Conservation (phyloP, 345 rosid genomes). For the Pseudoturritis turrita region DNA sequence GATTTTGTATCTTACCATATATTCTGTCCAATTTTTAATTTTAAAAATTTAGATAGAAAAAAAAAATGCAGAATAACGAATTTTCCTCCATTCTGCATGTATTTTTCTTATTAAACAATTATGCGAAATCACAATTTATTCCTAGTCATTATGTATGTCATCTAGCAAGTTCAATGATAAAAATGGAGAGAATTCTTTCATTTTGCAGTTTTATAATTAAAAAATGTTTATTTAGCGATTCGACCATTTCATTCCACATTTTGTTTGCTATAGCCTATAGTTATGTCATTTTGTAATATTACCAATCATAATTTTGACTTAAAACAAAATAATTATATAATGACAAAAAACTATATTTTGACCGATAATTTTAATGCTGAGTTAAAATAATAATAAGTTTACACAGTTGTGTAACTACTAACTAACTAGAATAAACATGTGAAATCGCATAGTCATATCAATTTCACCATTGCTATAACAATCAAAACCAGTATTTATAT, state of each 20-base stretch:
- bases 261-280: not conserved
- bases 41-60: too few species aligned
- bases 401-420: not conserved
- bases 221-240: not conserved
- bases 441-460: not conserved
- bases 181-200: not conserved
- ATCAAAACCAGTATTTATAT: not conserved
- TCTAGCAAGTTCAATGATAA: too few species aligned
- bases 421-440: not conserved
- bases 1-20: too few species aligned
- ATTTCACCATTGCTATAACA: not conserved
- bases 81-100: too few species aligned
- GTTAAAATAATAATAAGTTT: not conserved
- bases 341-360: not conserved
- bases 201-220: not conserved
- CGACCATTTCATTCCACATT: not conserved
- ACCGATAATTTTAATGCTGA: not conserved
- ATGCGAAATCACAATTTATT: too few species aligned
- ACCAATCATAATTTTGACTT: not conserved
- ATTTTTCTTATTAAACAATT: too few species aligned
- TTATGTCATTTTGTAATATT: not conserved
- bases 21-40: too few species aligned
- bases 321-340: not conserved
- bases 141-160: too few species aligned
- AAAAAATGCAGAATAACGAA: too few species aligned